A percentile compares a stretch with the other conserved stretches of the same genome.
Conservation (phyloP, 2,329 filamentous ascomycete genomes). For the Cladosporium sp. region DNA sequence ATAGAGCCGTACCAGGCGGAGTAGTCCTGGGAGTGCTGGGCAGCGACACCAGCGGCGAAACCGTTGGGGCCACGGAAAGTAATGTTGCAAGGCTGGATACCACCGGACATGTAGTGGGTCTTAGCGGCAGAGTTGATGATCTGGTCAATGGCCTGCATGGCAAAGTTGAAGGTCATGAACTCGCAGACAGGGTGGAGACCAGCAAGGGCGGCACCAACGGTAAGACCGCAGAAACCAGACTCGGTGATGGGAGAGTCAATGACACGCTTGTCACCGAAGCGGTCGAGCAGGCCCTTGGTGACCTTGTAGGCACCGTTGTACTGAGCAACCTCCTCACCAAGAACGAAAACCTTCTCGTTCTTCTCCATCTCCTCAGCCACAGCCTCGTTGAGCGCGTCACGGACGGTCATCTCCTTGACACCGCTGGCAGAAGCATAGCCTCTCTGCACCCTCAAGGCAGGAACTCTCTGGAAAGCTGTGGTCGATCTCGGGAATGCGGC, state of each 20-base stretch:
- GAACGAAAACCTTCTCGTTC: constrained; percentile 90
- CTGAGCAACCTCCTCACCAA: constrained; percentile 98
- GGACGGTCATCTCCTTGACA: constrained; percentile 89
- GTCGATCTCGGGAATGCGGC: constrained; percentile 40
- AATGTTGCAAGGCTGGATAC: constrained; percentile 99
- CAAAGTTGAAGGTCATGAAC: constrained; percentile 99
- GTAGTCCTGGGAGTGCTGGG: constrained; percentile 99
- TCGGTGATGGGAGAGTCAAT: constrained; percentile 99
- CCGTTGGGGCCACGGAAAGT: constrained; percentile 99
- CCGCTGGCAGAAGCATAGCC: constrained; percentile 57
- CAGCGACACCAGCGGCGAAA: constrained; percentile 90
- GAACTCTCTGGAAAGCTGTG: constrained; percentile 47
- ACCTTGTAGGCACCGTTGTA: constrained; percentile 99
- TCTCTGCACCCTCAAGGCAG: constrained; percentile 45
- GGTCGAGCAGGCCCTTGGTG: constrained; percentile 93
- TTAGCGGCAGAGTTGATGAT: constrained; percentile 99
- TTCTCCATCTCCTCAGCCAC: constrained; percentile 93
- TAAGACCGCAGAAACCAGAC: constrained; percentile 89
- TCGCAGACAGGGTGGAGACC: constrained; percentile 94
- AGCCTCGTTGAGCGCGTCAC: constrained; percentile 96
- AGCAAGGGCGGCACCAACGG: constrained; percentile 89
- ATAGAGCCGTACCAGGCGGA: constrained; percentile 98
- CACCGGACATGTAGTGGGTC: constrained; percentile 99
- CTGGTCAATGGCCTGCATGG: constrained; percentile 99
- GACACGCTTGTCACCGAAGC: constrained; percentile 94